These are phyloP conservation scores for Cyclospora cayetanensis DNA, from an alignment of 169 alveolate species.

Conservation along the genomic window DNA sequence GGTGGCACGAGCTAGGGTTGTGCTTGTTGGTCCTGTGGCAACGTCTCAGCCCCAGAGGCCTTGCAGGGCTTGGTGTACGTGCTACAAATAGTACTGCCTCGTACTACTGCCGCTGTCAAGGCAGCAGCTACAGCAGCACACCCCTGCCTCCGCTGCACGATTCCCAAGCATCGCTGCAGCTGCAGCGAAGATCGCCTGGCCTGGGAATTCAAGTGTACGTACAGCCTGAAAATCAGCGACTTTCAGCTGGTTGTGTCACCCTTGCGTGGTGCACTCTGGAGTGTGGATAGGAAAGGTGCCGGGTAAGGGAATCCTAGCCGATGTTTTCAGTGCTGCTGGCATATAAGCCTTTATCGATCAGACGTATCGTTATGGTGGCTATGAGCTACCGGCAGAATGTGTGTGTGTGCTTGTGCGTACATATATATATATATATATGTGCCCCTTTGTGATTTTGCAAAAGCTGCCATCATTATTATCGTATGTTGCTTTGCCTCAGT, in stretches of 20 bases:
- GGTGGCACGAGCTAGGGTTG: too few species aligned
- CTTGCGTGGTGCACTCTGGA: constrained; percentile 54
- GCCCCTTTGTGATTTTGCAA: too few species aligned
- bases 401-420: too few species aligned
- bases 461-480: too few species aligned
- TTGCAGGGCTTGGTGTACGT: constrained; percentile 50
- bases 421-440: too few species aligned
- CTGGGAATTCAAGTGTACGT: constrained; percentile 47
- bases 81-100: constrained; percentile 46
- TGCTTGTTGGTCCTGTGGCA: too few species aligned
- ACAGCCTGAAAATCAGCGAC: constrained; percentile 29
- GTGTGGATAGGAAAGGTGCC: not conserved
- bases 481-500: constrained; percentile 31
- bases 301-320: constrained; percentile 45
- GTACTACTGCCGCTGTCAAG: constrained; percentile 23
- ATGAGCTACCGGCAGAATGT: too few species aligned
- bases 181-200: constrained; percentile 14
- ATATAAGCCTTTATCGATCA: too few species aligned
- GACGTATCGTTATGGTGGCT: too few species aligned
- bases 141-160: not conserved
- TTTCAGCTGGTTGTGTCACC: constrained; percentile 1
- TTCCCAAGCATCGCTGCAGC: not conserved
- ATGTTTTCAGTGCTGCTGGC: too few species aligned
- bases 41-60: constrained; percentile 2
- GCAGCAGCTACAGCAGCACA: not conserved